Evolutionary conservation across 2,329 filamentous ascomycete genomes (phyloP).

Genomic region (Microdochium paspali): DNA sequence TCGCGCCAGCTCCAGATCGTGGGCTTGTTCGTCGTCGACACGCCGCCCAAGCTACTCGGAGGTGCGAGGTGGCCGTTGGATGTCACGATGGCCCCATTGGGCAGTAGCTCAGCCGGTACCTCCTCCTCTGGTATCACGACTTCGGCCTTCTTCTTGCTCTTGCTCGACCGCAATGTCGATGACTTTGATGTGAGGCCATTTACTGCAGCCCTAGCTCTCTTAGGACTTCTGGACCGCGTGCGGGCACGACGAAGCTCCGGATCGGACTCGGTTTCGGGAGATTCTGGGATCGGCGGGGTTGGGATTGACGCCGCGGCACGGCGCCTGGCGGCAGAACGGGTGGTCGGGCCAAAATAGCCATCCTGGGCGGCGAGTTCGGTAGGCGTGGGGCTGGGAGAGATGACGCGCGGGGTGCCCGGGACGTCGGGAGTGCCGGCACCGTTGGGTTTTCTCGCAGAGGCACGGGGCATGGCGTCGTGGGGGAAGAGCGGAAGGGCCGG

Average conservation of each 20-base stretch:
- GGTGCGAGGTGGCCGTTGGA: constrained; percentile 65
- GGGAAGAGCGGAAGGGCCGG: constrained; percentile 53
- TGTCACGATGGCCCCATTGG: constrained; percentile 12
- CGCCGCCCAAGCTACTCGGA: constrained; percentile 30
- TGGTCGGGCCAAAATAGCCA: constrained; percentile 63
- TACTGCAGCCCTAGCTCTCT: constrained; percentile 35
- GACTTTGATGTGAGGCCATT: constrained; percentile 43
- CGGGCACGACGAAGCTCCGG: constrained; percentile 52
- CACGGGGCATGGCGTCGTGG: constrained; percentile 16
- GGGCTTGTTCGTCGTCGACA: constrained; percentile 24
- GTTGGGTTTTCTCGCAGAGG: no score
- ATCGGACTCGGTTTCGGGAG: constrained; percentile 39
- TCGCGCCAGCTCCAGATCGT: constrained; percentile 72
- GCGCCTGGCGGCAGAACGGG: constrained; percentile 62
- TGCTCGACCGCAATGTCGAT: constrained; percentile 18
- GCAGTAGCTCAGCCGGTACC: constrained; percentile 7
- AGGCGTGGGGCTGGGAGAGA: constrained; percentile 76
- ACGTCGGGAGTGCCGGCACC: constrained; percentile 30
- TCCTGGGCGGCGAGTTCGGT: constrained; percentile 48
- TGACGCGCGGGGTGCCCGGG: constrained; percentile 76
- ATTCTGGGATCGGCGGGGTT: constrained; percentile 41
- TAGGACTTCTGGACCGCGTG: constrained; percentile 63
- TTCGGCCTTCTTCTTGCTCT: constrained; percentile 17
- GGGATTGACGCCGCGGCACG: constrained; percentile 38
- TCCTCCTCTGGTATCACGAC: neutral